These are phyloP conservation scores for Lepidium aucheri DNA, from an alignment of 345 rosid genomes.

Conservation along the genomic window DNA sequence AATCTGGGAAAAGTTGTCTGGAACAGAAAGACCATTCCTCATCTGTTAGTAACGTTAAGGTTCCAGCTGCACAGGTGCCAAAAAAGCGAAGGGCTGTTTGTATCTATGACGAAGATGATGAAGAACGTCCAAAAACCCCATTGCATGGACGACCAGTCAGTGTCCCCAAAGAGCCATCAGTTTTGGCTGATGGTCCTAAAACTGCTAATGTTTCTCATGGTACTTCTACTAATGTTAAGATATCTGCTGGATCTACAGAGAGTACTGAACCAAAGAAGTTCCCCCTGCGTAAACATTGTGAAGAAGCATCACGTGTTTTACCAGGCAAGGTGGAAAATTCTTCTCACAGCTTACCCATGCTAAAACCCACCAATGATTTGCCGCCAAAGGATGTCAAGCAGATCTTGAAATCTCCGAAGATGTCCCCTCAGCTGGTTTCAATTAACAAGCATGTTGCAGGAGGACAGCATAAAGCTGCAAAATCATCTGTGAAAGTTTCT, in stretches of 20 bases:
- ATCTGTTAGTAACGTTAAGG: constrained; percentile 19
- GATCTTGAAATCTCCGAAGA: constrained; percentile 40
- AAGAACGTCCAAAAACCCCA: constrained; percentile 78
- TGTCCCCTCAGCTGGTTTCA: constrained; percentile 39
- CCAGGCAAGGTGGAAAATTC: constrained; percentile 28
- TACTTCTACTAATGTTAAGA: constrained; percentile 26
- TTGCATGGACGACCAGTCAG: constrained; percentile 53
- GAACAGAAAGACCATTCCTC: constrained; percentile 36
- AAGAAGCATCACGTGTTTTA: constrained; percentile 29
- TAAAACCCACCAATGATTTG: constrained; percentile 39
- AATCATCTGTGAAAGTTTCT: constrained; percentile 36
- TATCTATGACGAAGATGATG: constrained; percentile 66
- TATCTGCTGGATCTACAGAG: constrained; percentile 31
- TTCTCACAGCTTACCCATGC: constrained; percentile 26
- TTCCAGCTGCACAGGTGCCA: constrained; percentile 34
- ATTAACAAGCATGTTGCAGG: constrained; percentile 33
- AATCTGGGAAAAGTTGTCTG: constrained; percentile 33
- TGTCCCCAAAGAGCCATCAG: constrained; percentile 28
- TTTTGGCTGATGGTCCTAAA: constrained; percentile 32
- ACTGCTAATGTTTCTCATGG: constrained; percentile 18
- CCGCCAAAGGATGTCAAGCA: constrained; percentile 37
- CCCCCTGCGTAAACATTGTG: constrained; percentile 30
- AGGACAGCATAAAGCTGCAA: constrained; percentile 40
- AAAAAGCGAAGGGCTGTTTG: constrained; percentile 85
- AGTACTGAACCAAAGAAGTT: constrained; percentile 30